Evolutionary conservation across 345 rosid species (phyloP).

Genomic region (Lepidium africanum): DNA sequence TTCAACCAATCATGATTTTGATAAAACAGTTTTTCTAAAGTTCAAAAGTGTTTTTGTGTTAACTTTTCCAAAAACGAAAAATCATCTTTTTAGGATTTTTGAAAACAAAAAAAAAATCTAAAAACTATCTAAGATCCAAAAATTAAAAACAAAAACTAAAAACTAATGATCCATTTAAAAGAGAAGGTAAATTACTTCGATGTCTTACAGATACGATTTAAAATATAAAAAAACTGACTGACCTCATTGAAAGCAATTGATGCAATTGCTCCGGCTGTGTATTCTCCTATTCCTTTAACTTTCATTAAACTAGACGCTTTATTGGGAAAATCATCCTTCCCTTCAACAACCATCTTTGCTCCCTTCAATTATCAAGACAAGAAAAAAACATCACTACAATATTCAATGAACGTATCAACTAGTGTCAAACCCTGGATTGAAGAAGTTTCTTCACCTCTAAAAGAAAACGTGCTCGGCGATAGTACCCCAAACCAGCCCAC

Average conservation of each 20-base stretch:
- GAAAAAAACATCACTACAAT: background rate
- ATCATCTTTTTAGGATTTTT: no score
- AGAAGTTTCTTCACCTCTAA: slow-evolving; percentile 52
- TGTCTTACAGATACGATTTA: background rate
- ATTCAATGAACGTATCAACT: background rate
- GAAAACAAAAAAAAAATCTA: no score
- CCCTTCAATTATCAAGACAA: slow-evolving; percentile 35
- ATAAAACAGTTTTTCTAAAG: no score
- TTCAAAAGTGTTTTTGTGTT: no score
- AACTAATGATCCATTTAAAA: background rate
- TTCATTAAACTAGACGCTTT: slow-evolving; percentile 40
- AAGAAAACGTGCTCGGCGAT: slow-evolving; percentile 85
- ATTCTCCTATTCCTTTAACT: slow-evolving; percentile 70
- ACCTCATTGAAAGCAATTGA: slow-evolving; percentile 80
- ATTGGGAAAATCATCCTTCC: slow-evolving; percentile 46
- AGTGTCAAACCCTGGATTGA: background rate
- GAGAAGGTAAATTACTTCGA: background rate
- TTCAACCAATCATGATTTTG: no score
- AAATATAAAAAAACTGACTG: slow-evolving; percentile 1
- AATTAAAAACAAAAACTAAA: no score
- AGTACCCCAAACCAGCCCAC: slow-evolving; percentile 98
- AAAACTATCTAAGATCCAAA: no score
- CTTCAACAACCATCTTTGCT: slow-evolving; percentile 58
- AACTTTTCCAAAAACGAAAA: no score
- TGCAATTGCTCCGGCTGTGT: slow-evolving; percentile 81